phyloP scores from a whole-genome alignment of 179 eudicot species.

The Amaranthus tricolor region DNA sequence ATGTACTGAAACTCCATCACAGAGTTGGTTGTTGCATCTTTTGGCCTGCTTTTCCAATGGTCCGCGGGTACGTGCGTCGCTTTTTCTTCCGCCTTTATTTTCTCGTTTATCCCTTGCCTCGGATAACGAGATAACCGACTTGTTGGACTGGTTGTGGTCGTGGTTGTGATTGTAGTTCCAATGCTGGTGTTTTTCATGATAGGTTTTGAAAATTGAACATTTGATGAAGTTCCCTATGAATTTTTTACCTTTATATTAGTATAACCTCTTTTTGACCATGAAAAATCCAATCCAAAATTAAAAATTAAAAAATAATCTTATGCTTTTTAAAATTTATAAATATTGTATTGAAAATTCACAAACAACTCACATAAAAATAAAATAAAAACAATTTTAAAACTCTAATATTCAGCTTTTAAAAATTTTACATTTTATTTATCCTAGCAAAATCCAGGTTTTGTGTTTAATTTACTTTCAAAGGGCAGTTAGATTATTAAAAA shows the following conservation, averaged over 20 bases:
- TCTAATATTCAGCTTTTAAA: no score
- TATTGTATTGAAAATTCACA: no score
- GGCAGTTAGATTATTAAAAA: background rate
- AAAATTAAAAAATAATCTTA: background rate
- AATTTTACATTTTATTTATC: no score
- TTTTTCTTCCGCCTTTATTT: constrained; percentile 14
- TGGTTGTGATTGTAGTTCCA: background rate
- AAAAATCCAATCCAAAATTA: constrained; percentile 6
- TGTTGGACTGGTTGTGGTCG: constrained; percentile 11
- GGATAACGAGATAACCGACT: constrained; percentile 46
- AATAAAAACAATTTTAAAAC: no score
- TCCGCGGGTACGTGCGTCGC: constrained; percentile 24
- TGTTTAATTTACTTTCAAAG: no score
- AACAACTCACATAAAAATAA: no score
- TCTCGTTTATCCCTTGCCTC: constrained; percentile 39
- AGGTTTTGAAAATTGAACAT: constrained; percentile 27
- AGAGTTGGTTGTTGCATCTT: constrained; percentile 2
- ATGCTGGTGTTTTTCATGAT: background rate
- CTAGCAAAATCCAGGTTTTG: no score
- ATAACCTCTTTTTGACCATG: constrained; percentile 17
- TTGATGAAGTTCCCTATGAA: constrained; percentile 21
- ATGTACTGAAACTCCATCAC: constrained; percentile 48
- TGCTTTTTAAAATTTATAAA: no score
- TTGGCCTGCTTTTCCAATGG: constrained; percentile 11
- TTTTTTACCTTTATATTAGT: background rate